These are phyloP conservation scores for Sanghuangporus weigelae DNA, from an alignment of 1,284 basidiomycete species.

Conservation along the genomic window DNA sequence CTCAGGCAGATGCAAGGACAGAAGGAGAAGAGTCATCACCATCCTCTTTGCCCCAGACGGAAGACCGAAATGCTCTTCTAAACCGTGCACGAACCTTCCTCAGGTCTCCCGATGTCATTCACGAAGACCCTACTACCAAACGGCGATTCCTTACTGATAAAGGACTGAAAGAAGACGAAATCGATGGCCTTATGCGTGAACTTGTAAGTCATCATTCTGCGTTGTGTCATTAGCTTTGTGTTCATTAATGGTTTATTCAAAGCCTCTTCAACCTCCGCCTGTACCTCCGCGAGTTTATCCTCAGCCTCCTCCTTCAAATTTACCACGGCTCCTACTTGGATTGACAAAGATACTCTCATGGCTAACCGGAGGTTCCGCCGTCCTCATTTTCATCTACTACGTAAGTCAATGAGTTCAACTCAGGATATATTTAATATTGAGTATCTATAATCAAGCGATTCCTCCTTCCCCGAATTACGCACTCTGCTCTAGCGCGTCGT, in stretches of 20 bases:
- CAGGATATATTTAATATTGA: not conserved
- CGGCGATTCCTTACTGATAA: conserved; percentile 66
- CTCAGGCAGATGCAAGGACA: not conserved
- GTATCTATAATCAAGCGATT: conserved; percentile 41
- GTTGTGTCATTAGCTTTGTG: not conserved
- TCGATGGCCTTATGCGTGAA: conserved; percentile 53
- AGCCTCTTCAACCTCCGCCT: conserved; percentile 49
- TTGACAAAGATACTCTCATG: conserved; percentile 58
- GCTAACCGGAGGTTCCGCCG: conserved; percentile 58
- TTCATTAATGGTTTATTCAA: conserved; percentile 3
- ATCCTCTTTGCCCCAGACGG: not conserved
- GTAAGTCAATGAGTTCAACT: conserved; percentile 32
- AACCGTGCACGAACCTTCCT: conserved; percentile 59
- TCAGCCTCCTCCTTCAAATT: conserved; percentile 58
- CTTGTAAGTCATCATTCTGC: conserved; percentile 35
- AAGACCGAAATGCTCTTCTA: conserved; percentile 42
- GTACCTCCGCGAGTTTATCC: conserved; percentile 72
- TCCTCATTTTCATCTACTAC: conserved; percentile 56
- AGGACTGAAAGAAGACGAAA: conserved; percentile 57
- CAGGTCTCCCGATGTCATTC: conserved; percentile 54
- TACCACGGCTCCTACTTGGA: conserved; percentile 60
- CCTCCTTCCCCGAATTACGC: conserved; percentile 58
- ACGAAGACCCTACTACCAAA: conserved; percentile 53
- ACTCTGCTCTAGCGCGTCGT: conserved; percentile 52
- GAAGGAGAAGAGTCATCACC: not conserved